Evolutionary conservation across 495 filamentous ascomycete species (phyloP).

Genomic region (Eremomyces bilateralis): DNA sequence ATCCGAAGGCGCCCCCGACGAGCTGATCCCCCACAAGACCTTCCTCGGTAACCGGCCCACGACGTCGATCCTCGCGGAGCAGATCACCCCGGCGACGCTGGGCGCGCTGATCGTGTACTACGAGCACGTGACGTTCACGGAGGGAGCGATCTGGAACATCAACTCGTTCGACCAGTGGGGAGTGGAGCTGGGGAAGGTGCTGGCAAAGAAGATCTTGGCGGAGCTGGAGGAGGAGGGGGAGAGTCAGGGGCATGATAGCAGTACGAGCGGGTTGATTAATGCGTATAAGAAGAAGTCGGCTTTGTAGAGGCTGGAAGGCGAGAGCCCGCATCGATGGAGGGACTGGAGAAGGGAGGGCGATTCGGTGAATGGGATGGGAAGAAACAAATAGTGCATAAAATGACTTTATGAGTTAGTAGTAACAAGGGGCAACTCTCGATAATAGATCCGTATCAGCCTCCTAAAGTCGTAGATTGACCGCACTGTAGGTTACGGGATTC

Average conservation of each 20-base stretch:
- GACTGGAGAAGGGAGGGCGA: no score
- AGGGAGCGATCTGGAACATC: conserved; percentile 97
- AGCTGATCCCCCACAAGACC: conserved; percentile 90
- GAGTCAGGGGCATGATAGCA: conserved; percentile 53
- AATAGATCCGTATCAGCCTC: no score
- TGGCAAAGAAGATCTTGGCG: conserved; percentile 44
- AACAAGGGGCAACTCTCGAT: no score
- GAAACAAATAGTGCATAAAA: no score
- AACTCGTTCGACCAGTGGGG: conserved; percentile 99
- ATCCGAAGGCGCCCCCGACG: conserved; percentile 63
- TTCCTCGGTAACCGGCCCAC: conserved; percentile 96
- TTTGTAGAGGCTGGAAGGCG: conserved; percentile 8
- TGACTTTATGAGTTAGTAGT: no score
- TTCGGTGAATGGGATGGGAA: no score
- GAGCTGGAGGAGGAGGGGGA: conserved; percentile 46
- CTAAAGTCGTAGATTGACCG: no score
- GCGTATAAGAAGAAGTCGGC: conserved; percentile 55
- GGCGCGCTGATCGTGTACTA: conserved; percentile 96
- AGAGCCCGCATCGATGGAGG: no score
- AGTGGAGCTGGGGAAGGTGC: conserved; percentile 88
- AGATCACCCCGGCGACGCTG: conserved; percentile 83
- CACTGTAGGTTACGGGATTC: no score
- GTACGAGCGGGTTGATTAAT: conserved; percentile 69
- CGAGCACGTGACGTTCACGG: conserved; percentile 93
- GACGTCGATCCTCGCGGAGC: conserved; percentile 78